A percentile compares a stretch with the other conserved stretches of the same genome.
phyloP scores from a whole-genome alignment of 192 early-diverging fungal species.

The Diversispora eburnea region DNA sequence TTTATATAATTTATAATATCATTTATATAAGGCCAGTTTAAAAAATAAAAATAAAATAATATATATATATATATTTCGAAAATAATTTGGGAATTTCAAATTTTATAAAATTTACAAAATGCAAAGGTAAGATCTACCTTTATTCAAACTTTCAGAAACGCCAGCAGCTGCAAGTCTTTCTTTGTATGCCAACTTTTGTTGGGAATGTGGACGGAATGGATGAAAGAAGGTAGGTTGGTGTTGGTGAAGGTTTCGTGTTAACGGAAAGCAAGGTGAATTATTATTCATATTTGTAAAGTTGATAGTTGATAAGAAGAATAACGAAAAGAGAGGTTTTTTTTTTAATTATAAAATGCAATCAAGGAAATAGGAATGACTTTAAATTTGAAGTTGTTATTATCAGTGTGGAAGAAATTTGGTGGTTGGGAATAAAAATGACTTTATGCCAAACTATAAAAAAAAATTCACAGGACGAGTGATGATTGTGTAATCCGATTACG shows the following conservation, averaged over 20 bases:
- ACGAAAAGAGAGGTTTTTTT: background rate
- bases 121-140: background rate
- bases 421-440: too few species aligned
- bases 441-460: too few species aligned
- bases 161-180: background rate
- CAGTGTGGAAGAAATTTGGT: too few species aligned
- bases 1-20: background rate
- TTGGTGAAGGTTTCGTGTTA: background rate
- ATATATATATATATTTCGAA: too few species aligned
- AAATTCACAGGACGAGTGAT: too few species aligned
- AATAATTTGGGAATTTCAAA: background rate
- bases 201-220: background rate
- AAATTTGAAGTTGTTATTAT: too few species aligned
- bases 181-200: background rate
- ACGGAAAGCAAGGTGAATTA: slow-evolving; percentile 26
- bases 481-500: too few species aligned
- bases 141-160: background rate
- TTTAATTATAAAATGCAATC: background rate
- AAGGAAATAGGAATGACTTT: too few species aligned
- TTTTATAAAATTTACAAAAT: background rate
- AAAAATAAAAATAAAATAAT: background rate
- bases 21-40: background rate
- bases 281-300: slow-evolving; percentile 17
- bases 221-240: background rate
- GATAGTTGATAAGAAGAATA: background rate